Evolutionary conservation across 495 filamentous ascomycete species (phyloP), one percentile per base, ranked within the genome.

Genomic region (Neurospora sp.): DNA sequence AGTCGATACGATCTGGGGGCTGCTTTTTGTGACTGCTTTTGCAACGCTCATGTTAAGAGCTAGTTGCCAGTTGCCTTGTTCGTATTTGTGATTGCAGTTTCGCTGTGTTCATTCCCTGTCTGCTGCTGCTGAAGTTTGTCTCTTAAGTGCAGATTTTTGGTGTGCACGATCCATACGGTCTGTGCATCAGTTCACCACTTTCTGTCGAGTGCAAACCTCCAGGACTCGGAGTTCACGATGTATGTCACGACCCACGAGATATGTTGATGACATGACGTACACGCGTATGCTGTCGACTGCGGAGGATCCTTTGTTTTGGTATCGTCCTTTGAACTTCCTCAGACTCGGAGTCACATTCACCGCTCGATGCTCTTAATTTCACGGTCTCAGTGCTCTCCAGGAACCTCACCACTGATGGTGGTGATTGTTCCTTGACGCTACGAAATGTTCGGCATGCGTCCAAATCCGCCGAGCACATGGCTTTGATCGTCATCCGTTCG

Each of bases 61-160:
- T 37, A 5, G n/a, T 22, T 31, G 37, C 53, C 20, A 12, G 10
- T 18, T 31, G 10, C 11, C 4, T 16, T 39, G 35, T 61, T 39
- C 27, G 39, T 20, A 35, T 74, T 69, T 46, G 73, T 40, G 37
- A 39, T 74, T 27, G 66, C 59, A 41, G 59, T 72, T n/a, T 72
- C 70, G 39, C 41, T 72, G 20, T 69, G 68, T 74, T 72, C 37
- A 22, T 37, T 40, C 71, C 27, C 7, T 72, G 22, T 41, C 48
- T 69, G 59, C 37, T 70, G 22, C 66, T 70, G 35, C 6, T 6
- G 16, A 41, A 40, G 12, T 68, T 66, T 14, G 70, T 72, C 31
- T 5, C 48, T n/a, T n/a, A 18, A 42, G 69, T 20, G 27, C 38
- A 72, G 73, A 40, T 41, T 42, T 40, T 66, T 1, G 14, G 22